phyloP scores from a whole-genome alignment of 2,329 filamentous ascomycete species.

The Pyricularia grisea region DNA sequence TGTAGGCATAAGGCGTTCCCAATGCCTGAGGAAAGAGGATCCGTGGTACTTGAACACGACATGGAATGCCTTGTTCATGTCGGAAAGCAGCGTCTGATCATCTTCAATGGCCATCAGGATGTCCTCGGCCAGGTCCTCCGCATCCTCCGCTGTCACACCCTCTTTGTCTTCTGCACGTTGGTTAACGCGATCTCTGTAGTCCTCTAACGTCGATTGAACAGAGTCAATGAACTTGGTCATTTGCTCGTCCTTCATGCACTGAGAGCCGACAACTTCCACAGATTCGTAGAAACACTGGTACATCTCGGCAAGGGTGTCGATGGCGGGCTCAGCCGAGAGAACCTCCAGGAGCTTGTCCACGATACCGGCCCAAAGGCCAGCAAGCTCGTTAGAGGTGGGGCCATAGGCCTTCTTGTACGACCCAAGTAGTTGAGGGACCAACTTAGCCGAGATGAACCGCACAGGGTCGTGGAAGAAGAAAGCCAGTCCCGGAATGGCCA shows the following conservation, averaged over 20 bases:
- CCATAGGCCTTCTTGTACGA: conserved; percentile 92
- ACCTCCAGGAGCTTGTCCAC: conserved; percentile 90
- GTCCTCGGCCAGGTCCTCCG: conserved; percentile 79
- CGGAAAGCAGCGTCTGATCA: conserved; percentile 89
- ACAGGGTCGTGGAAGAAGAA: conserved; percentile 99
- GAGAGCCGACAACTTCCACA: conserved; percentile 83
- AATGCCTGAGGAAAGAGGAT: conserved; percentile 71
- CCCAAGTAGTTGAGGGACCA: conserved; percentile 85
- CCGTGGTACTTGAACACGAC: conserved; percentile 98
- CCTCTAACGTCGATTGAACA: conserved; percentile 76
- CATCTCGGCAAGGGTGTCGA: conserved; percentile 96
- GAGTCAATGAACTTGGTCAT: conserved; percentile 84
- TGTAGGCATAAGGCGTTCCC: conserved; percentile 76
- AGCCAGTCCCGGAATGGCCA: conserved; percentile 82
- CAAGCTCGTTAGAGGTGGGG: conserved; percentile 66
- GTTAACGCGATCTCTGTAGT: conserved; percentile 83
- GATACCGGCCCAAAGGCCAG: conserved; percentile 74
- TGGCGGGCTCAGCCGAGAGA: conserved; percentile 83
- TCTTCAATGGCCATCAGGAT: conserved; percentile 88
- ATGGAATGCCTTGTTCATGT: conserved; percentile 99
- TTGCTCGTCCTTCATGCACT: conserved; percentile 67
- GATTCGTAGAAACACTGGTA: conserved; percentile 99
- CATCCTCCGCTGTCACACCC: conserved; percentile 67
- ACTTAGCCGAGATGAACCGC: conserved; percentile 86
- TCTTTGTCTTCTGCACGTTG: conserved; percentile 76